Percentiles rank a stretch among this genome's conserved stretches.
Evolutionary conservation across 1,284 basidiomycete genomes (phyloP).

Genomic region (Rhodotorula sp.): DNA sequence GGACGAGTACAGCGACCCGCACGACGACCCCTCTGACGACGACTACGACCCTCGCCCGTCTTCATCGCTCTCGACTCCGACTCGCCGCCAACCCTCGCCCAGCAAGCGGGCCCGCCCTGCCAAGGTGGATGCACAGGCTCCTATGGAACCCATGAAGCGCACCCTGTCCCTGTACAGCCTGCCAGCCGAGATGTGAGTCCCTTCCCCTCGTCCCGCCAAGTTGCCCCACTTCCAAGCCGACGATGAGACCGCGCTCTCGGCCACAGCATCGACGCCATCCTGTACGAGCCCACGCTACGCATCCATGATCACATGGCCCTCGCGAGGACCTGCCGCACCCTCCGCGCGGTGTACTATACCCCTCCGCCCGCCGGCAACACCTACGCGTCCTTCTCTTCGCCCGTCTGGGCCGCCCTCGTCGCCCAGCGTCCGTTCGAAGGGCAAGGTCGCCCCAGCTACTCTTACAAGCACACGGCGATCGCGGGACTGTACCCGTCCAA

Average conservation of each 20-base stretch:
- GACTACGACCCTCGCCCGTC: neutral
- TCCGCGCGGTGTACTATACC: slow-evolving; percentile 28
- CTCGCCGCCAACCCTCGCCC: neutral
- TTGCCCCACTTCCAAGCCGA: neutral
- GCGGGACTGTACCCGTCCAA: neutral
- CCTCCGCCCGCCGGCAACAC: neutral
- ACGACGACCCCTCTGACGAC: neutral
- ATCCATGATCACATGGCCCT: slow-evolving; percentile 25
- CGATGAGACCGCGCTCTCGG: neutral
- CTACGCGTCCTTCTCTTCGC: neutral
- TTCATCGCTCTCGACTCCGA: neutral
- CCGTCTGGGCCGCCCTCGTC: slow-evolving; percentile 11
- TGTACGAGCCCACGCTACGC: slow-evolving; percentile 6
- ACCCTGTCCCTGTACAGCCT: neutral
- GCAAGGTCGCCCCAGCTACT: neutral
- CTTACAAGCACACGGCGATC: too few species aligned
- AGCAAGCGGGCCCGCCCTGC: neutral
- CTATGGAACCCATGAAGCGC: neutral
- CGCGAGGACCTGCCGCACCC: slow-evolving; percentile 23
- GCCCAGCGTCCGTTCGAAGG: slow-evolving; percentile 10
- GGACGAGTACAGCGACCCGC: neutral
- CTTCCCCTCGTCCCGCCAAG: neutral
- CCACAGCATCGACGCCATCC: slow-evolving; percentile 23
- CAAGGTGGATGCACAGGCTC: neutral
- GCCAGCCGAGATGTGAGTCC: slow-evolving; percentile 15